phyloP scores from a whole-genome alignment of 805 yeast genomes.

The Yarrowia porcina region DNA sequence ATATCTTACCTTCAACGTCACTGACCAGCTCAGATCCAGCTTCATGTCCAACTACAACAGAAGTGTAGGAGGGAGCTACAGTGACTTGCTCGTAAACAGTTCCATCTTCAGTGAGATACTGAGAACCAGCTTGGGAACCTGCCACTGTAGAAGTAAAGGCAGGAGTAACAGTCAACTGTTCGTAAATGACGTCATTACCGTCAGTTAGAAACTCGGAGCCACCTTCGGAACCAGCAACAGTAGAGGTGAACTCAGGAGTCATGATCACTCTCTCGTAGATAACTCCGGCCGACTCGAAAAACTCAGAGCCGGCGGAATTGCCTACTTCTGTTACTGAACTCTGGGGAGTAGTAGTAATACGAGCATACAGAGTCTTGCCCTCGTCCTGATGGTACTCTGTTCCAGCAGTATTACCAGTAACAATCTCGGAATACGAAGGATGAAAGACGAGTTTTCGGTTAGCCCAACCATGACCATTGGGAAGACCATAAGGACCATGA shows the following conservation, averaged over 20 bases:
- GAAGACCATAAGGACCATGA: neutral
- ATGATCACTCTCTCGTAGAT: neutral
- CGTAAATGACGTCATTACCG: no score
- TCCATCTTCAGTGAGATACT: neutral
- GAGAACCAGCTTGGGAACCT: neutral
- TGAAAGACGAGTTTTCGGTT: neutral
- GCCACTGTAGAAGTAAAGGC: neutral
- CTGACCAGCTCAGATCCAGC: neutral
- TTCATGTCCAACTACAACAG: neutral
- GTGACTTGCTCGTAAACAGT: neutral
- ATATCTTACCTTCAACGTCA: neutral
- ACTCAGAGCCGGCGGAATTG: neutral
- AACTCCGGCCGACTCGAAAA: neutral
- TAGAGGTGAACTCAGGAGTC: no score
- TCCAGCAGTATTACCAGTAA: neutral
- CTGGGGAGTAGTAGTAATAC: neutral
- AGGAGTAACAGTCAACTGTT: no score
- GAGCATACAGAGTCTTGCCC: neutral
- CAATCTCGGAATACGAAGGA: neutral
- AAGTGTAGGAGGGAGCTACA: neutral
- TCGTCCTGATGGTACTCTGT: neutral
- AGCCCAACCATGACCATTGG: neutral
- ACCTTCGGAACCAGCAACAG: no score
- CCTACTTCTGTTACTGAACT: neutral
- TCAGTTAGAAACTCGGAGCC: no score